Conservation (phyloP, 78 protist species). For the Speleostelium caveatum region DNA sequence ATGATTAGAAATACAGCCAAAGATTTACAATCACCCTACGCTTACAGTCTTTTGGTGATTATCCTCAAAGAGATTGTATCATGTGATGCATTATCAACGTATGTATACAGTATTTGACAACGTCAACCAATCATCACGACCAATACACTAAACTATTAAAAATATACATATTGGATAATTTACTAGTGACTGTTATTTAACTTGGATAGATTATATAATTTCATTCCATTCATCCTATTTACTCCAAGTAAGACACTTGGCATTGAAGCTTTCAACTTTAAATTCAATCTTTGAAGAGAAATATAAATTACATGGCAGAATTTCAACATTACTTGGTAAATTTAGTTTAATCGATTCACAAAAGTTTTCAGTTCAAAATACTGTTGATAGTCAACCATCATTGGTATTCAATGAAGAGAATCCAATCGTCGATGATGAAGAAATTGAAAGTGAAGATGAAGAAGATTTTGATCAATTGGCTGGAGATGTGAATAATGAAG, state of each 20-base stretch:
- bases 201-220: conserved; percentile 52
- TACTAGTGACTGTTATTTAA: conserved; percentile 15
- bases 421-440: conserved; percentile 1
- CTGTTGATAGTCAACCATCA: conserved; percentile 30
- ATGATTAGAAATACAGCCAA: conserved; percentile 40
- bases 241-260: conserved; percentile 18
- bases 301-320: conserved; percentile 31
- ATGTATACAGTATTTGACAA: background rate
- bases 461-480: background rate
- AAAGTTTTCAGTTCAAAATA: background rate
- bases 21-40: conserved; percentile 58
- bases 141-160: background rate
- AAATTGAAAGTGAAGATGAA: conserved; percentile 38
- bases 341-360: conserved; percentile 28
- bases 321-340: conserved; percentile 58
- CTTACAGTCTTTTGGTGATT: conserved; percentile 29
- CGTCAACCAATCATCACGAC: background rate
- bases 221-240: conserved; percentile 50
- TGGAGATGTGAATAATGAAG: background rate
- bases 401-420: conserved; percentile 54
- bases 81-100: conserved; percentile 51
- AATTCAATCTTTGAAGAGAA: conserved; percentile 60
- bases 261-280: conserved; percentile 18
- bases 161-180: background rate
- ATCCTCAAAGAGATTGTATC: conserved; percentile 30